These are phyloP conservation scores for Fusarium sp. DNA, from an alignment of 2,329 filamentous ascomycete genomes.

Conservation along the genomic window DNA sequence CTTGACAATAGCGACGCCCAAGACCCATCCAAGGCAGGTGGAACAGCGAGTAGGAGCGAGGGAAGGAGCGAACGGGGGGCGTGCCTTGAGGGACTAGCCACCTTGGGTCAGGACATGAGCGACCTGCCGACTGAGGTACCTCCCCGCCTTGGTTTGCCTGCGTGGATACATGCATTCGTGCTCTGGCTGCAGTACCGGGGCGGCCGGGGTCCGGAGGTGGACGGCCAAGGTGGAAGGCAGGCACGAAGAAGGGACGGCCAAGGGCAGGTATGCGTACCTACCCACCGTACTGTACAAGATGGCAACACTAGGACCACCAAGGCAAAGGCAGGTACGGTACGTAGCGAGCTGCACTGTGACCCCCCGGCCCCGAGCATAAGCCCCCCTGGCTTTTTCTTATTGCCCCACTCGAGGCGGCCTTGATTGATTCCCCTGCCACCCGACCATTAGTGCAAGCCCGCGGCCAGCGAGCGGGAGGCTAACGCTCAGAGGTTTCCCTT, in stretches of 20 bases:
- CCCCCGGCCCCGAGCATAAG: slow-evolving; percentile 4
- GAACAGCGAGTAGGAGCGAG: slow-evolving; percentile 25
- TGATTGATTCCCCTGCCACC: slow-evolving; percentile 12
- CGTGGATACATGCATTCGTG: slow-evolving; percentile 23
- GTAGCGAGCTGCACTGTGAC: slow-evolving; percentile 30
- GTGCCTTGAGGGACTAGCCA: slow-evolving; percentile 14
- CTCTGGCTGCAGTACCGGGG: slow-evolving; percentile 31
- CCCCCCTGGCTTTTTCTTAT: not conserved
- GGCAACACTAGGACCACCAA: slow-evolving; percentile 20
- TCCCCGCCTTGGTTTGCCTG: not conserved
- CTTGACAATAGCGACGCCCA: slow-evolving; percentile 20
- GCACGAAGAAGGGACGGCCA: slow-evolving; percentile 22
- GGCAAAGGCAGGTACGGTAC: slow-evolving; percentile 27
- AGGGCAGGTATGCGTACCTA: slow-evolving; percentile 15
- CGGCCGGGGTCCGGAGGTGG: slow-evolving; percentile 21
- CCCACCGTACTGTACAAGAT: not conserved
- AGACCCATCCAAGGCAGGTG: slow-evolving; percentile 29
- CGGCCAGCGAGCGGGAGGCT: slow-evolving; percentile 9
- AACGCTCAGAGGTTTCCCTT: slow-evolving; percentile 11
- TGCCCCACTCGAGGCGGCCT: slow-evolving; percentile 16
- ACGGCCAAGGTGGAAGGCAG: slow-evolving; percentile 4
- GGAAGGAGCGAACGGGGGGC: slow-evolving; percentile 30
- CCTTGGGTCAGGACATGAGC: slow-evolving; percentile 1
- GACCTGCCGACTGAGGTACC: not conserved
- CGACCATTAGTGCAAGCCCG: slow-evolving; percentile 1